Evolutionary conservation across 768 basidiomycete species (phyloP).

Genomic region (Phylloporus scabripes): DNA sequence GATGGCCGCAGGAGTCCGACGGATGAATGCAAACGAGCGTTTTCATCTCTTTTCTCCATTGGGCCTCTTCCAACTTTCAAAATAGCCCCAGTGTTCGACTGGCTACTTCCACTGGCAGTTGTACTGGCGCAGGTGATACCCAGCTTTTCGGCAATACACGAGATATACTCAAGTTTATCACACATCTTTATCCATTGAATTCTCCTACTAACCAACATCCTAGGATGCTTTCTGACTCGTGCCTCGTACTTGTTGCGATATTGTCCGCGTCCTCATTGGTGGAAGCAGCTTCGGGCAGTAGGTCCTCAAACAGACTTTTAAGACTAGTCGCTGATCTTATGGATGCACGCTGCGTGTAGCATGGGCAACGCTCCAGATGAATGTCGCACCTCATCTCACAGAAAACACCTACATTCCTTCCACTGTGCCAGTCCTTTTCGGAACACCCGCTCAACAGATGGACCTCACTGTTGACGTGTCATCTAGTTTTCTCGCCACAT

Average conservation of each 20-base stretch:
- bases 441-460: conserved; percentile 26
- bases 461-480: conserved; percentile 21
- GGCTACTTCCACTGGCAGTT: not conserved
- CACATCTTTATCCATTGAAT: not conserved
- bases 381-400: conserved; percentile 12
- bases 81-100: not conserved
- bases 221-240: not conserved
- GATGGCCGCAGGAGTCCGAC: not conserved
- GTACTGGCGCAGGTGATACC: not conserved
- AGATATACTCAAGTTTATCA: not conserved
- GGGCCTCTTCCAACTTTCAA: not conserved
- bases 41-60: not conserved
- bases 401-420: conserved; percentile 9
- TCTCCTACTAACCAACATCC: not conserved
- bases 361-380: conserved; percentile 24
- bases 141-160: not conserved
- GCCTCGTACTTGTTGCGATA: conserved; percentile 1
- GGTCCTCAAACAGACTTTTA: not conserved
- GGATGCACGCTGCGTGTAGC: conserved; percentile 10
- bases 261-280: conserved; percentile 3
- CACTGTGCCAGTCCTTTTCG: conserved; percentile 18
- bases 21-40: not conserved
- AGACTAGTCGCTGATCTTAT: not conserved
- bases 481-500: conserved; percentile 11
- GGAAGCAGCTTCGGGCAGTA: conserved; percentile 14